These are phyloP conservation scores for Colletotrichum orchidophilum DNA, from an alignment of 2,329 filamentous ascomycete species.

Conservation along the genomic window DNA sequence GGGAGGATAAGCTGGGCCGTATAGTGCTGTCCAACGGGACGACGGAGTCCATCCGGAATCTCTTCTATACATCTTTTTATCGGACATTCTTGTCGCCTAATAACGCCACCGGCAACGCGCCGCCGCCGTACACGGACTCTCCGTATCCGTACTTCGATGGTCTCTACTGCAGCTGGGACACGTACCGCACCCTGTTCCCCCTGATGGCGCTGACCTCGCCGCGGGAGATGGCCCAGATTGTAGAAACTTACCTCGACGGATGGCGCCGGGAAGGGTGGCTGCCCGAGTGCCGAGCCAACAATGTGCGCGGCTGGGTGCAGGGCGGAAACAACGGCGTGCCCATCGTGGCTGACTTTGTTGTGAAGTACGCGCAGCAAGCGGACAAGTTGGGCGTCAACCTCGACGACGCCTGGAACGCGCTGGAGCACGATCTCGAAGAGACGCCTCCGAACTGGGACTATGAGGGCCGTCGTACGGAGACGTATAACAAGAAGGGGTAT, in stretches of 20 bases:
- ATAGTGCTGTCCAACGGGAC: background rate
- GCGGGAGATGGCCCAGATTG: constrained; percentile 12
- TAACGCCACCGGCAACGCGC: constrained; percentile 4
- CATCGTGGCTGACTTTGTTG: constrained; percentile 2
- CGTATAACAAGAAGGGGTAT: constrained; percentile 12
- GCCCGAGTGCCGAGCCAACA: constrained; percentile 12
- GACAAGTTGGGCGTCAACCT: background rate
- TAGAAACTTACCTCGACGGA: constrained; percentile 9
- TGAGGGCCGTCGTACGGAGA: constrained; percentile 1
- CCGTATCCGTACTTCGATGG: background rate
- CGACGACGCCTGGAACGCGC: constrained; percentile 2
- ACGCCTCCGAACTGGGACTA: constrained; percentile 7
- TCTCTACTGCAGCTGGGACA: constrained; percentile 15
- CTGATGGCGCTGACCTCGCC: constrained; percentile 9
- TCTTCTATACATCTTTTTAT: constrained; percentile 16
- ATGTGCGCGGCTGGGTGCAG: constrained; percentile 4
- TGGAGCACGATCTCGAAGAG: constrained; percentile 1
- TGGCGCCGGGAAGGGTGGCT: constrained; percentile 3
- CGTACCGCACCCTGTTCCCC: constrained; percentile 5
- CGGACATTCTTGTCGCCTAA: constrained; percentile 17
- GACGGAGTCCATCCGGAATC: background rate
- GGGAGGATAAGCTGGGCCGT: constrained; percentile 3
- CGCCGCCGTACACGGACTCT: background rate
- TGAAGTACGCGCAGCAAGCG: constrained; percentile 8
- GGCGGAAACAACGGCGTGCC: constrained; percentile 13